Base-by-base conservation (phyloP, 495 filamentous ascomycete species). In the Penicillium paradoxum region DNA sequence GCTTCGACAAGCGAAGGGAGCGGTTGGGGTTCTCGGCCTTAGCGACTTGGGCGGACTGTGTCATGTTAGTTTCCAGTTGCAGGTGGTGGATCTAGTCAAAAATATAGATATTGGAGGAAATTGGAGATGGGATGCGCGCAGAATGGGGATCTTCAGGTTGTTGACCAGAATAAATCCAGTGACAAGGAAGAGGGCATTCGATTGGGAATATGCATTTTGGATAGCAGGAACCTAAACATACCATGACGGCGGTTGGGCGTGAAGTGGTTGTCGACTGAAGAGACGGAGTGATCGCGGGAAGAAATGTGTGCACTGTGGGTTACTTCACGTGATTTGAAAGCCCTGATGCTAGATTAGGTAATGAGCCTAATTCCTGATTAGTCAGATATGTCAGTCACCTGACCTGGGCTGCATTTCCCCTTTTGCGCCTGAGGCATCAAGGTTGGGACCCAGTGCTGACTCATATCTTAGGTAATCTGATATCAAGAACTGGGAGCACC, bases 1-100 rank as follows among this genome's bases (percentile, higher is more conserved):
- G 90, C 83, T 99, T 99, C 80, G 96, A 90, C 80, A 99, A 96
- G 80, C 90, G 88, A 72, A 99, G 89, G 81, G 97, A 91, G 79
- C 90, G 88, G 95, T 97, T 97, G 77, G 93, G 91, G 83, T 98
- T 98, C 67, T 81, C 78, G 77, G 79, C 79, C 82, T 97, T 92
- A 71, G 90, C 82, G 74, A 81, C 82, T 70, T 73, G 77, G 71
- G 85, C 78, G 60, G 79, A 77, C 67, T 77, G 67, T 67, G 70
- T 75, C 53, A 51, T 58, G 56, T 68, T 69, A 63, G 64, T 33
- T 33, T 38, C 37, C 14, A 22, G 6, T 42, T 46, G 45, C 21
- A 11, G 1, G 13, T 27, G 34, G 24, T 14, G 11, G 21, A 25
- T 48, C 9, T 48, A 24, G 13, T 29, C 19, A 8, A 37, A n/a